Conservation (phyloP, 2,329 filamentous ascomycete species). For the Incumbomyces delicatus region DNA sequence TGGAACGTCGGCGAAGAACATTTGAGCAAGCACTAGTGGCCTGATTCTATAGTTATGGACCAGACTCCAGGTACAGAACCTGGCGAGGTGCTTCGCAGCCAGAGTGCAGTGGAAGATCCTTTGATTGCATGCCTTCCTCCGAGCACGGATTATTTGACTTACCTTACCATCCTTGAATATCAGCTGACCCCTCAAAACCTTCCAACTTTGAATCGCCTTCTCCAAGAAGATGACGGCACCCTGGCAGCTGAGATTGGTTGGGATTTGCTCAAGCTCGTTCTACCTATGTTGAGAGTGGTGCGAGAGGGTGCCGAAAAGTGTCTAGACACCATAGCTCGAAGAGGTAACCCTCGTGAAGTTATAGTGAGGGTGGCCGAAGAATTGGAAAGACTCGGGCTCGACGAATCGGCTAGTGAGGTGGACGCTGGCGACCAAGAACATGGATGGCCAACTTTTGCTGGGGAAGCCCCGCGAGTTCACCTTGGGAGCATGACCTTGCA, state of each 20-base stretch:
- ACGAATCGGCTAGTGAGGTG: slow-evolving; percentile 26
- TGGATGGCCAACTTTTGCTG: slow-evolving; percentile 19
- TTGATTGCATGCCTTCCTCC: slow-evolving; percentile 51
- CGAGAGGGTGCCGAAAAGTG: slow-evolving; percentile 41
- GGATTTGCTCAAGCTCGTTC: slow-evolving; percentile 53
- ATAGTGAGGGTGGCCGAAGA: slow-evolving; percentile 55
- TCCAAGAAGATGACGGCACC: slow-evolving; percentile 53
- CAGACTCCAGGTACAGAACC: too few species aligned
- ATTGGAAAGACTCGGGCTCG: slow-evolving; percentile 46
- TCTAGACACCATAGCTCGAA: slow-evolving; percentile 49
- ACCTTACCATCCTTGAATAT: slow-evolving; percentile 56
- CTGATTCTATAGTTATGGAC: too few species aligned
- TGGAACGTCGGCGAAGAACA: too few species aligned
- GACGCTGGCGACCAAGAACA: slow-evolving; percentile 19
- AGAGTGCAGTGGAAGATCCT: slow-evolving; percentile 27
- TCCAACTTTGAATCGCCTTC: slow-evolving; percentile 46
- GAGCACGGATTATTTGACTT: slow-evolving; percentile 55
- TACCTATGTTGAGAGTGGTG: slow-evolving; percentile 47
- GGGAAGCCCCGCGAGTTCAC: slow-evolving; percentile 21
- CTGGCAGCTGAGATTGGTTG: slow-evolving; percentile 56
- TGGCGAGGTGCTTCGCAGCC: too few species aligned
- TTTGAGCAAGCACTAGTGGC: too few species aligned
- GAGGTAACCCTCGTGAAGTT: slow-evolving; percentile 56
- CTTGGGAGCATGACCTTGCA: slow-evolving; percentile 19
- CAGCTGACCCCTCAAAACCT: slow-evolving; percentile 50